Base-by-base conservation (phyloP, 2,329 filamentous ascomycete genomes). In the Dothideomycetidae sp. region DNA sequence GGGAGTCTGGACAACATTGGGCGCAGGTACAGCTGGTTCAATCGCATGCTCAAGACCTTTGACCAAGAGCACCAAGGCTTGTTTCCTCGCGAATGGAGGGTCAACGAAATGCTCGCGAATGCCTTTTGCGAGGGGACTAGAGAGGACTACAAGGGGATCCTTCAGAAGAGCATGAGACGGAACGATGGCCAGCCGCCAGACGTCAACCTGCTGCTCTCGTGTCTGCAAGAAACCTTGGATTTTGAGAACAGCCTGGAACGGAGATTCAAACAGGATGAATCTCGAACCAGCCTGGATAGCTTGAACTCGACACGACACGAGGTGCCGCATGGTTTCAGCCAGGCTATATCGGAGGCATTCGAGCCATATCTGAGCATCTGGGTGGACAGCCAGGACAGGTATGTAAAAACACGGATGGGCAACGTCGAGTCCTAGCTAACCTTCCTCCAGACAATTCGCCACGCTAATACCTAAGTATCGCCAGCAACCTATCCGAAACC, bases 1-100 rank as follows among this genome's bases (percentile, higher is more conserved):
- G 90, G 88, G 5, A 93, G 79, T 43, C 61, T 98, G 53, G 90
- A 98, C 66, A 98, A 98, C 51, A 98, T 98, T 43, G 84, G 86
- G 4, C 72, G 90, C 43, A 69, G 90, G 45, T 98, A 96, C 56
- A 81, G 86, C 4, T 98, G 90, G 90, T 93, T 96, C 60, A 84
- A 82, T 57, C 75, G 92, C 44, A 93, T 88, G 73, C 70, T 96
- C 58, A 93, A 93, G 65, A 83, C 81, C 1, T 92, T 94, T 57
- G 90, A 98, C 51, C 81, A 92, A 31, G 88, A 96, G 53, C 88
- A 96, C 61, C 76, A 81, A 5, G 67, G 68, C 32, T 81, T 98
- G 37, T 98, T 98, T 54, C 90, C 90, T 5, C 54, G 75, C 0
- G 70, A 80, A 45, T 98, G 90, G 90, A 78, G 78, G 42, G 86